Base-by-base conservation (phyloP, 202 grass and related monocot species). In the Thinopyrum obtusiflorum region DNA sequence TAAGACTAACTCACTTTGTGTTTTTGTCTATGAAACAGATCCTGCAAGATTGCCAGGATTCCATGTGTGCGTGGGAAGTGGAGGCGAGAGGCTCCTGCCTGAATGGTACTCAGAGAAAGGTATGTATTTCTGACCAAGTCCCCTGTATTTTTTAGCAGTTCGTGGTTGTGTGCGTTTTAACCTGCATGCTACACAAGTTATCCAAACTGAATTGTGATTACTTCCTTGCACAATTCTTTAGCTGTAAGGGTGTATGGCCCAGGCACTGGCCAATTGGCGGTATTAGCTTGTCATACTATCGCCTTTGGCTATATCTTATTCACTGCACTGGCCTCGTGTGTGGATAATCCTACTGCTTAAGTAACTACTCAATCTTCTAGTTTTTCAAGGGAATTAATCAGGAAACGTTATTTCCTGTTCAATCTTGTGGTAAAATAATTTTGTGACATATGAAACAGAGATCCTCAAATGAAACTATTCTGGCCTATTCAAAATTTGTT, bases 21-120 rank as follows among this genome's bases (percentile, higher is more conserved):
- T 77, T 59, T 1, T 59, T 25, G 86, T 80, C 20, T 65, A 7
- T 40, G 18, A 72, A 88, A 87, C 86, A 99, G 97, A 81, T 86
- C 80, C 97, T 81, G 93, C 97, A 91, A 97, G 97, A 74, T 89
- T 99, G n/a, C 97, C 93, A 74, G 97, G 97, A 78, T 99, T 99
- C 76, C 81, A 99, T 82, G 82, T 82, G 18, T 99, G 97, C 24
- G 97, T 99, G 24, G 97, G 97, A 65, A 90, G 97, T 77, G 97
- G 97, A 8, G 97, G 97, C 53, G 92, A 99, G 88, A 93, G 57
- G 71, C 87, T 89, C 77, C 82, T 94, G 89, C 97, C 97, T 76
- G 93, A 99, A 31, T 99, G 97, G 97, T 99, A 99, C 20, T 20
- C 90, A 27, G 89, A 99, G 78, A 97, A 97, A 87, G 93, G 97